These are phyloP conservation scores for Austropuccinia psidii DNA, from an alignment of 1,284 basidiomycete species.

Conservation along the genomic window DNA sequence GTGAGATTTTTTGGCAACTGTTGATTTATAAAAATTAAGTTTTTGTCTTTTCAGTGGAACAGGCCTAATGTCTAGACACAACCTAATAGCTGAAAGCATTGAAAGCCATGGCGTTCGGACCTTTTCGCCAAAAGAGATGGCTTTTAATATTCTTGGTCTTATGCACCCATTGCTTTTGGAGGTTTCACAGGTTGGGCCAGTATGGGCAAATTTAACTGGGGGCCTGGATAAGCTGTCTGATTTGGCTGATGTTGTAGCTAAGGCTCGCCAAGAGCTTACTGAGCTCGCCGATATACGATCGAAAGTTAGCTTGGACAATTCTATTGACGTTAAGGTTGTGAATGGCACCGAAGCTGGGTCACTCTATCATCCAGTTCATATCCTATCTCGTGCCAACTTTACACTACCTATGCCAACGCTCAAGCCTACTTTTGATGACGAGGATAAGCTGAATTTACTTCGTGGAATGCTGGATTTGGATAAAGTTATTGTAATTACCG, in stretches of 20 bases:
- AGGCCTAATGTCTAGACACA: slow-evolving; percentile 92
- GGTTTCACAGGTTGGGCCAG: slow-evolving; percentile 96
- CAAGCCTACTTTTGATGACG: slow-evolving; percentile 53
- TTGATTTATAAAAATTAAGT: slow-evolving; percentile 48
- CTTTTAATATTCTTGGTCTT: slow-evolving; percentile 91
- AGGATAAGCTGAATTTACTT: slow-evolving; percentile 66
- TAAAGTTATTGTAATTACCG: slow-evolving; percentile 89
- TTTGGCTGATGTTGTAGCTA: slow-evolving; percentile 79
- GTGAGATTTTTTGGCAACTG: slow-evolving; percentile 37
- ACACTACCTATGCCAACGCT: slow-evolving; percentile 83
- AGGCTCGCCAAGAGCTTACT: slow-evolving; percentile 69
- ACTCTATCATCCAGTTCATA: slow-evolving; percentile 80
- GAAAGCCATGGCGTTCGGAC: slow-evolving; percentile 91
- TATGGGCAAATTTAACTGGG: slow-evolving; percentile 95
- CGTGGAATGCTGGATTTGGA: slow-evolving; percentile 86
- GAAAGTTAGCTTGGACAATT: slow-evolving; percentile 84
- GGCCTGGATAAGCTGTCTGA: slow-evolving; percentile 97
- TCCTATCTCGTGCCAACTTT: slow-evolving; percentile 95
- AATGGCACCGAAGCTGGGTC: slow-evolving; percentile 88
- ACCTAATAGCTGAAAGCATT: slow-evolving; percentile 86
- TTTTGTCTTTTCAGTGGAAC: slow-evolving; percentile 82
- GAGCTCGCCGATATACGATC: slow-evolving; percentile 81
- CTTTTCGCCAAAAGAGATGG: slow-evolving; percentile 99
- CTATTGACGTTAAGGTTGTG: slow-evolving; percentile 84
- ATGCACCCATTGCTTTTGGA: slow-evolving; percentile 99